These are phyloP conservation scores for Hypholoma fasciculare DNA, from an alignment of 768 basidiomycete genomes.

Conservation along the genomic window DNA sequence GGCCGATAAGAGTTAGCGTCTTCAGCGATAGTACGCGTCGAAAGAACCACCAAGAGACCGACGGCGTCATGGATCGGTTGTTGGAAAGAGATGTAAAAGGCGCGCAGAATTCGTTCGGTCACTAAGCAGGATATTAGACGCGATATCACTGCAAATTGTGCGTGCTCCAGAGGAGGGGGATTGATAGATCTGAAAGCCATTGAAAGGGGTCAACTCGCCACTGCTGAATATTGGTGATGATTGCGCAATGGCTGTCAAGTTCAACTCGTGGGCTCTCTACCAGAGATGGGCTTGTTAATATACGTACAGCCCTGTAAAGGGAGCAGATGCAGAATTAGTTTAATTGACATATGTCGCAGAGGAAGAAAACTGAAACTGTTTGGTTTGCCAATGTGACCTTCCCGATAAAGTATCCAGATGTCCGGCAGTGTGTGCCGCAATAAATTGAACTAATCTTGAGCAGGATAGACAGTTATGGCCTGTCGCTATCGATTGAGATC, in stretches of 20 bases:
- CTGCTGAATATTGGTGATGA: no score
- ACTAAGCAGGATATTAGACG: slow-evolving; percentile 57
- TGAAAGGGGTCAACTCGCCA: no score
- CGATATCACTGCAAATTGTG: slow-evolving; percentile 47
- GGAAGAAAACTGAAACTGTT: background rate
- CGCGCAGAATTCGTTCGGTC: slow-evolving; percentile 54
- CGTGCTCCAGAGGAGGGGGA: slow-evolving; percentile 42
- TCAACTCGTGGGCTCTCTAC: no score
- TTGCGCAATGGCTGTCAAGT: no score
- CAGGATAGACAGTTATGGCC: background rate
- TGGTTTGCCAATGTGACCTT: background rate
- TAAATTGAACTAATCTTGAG: background rate
- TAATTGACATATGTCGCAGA: no score
- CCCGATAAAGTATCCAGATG: background rate
- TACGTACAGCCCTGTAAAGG: no score
- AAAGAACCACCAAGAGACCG: slow-evolving; percentile 44
- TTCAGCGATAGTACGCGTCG: slow-evolving; percentile 28
- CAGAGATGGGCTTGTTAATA: no score
- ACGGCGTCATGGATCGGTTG: slow-evolving; percentile 31
- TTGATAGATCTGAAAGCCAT: slow-evolving; percentile 34
- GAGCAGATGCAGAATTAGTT: no score
- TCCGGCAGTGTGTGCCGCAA: background rate
- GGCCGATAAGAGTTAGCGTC: slow-evolving; percentile 19
- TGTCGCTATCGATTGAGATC: no score
- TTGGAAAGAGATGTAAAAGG: slow-evolving; percentile 44